These are phyloP conservation scores for Paraleonurus japonicus DNA, from an alignment of 257 asterid species.

Conservation along the genomic window DNA sequence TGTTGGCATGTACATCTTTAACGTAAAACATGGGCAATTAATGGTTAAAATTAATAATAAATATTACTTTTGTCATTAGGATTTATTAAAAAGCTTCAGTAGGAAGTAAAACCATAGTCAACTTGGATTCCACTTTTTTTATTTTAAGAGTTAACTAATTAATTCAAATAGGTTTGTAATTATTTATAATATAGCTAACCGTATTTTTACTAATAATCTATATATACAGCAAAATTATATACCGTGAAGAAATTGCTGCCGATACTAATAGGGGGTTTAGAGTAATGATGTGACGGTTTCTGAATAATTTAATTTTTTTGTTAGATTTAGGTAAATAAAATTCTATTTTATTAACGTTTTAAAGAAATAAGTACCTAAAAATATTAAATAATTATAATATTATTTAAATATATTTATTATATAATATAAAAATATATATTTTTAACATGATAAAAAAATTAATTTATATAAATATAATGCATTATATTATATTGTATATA, in stretches of 20 bases:
- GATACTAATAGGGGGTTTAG: too few relatives aligned
- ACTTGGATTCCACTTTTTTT: constrained; percentile 5
- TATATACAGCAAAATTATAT: not conserved
- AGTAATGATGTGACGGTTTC: too few relatives aligned
- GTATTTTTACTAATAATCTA: not conserved
- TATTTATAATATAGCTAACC: not conserved
- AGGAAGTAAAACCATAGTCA: constrained; percentile 29
- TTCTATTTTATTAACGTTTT: too few relatives aligned
- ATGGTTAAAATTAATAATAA: not conserved
- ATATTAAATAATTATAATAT: too few relatives aligned
- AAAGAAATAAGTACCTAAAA: too few relatives aligned
- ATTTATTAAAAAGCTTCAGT: constrained; percentile 2
- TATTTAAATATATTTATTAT: too few relatives aligned
- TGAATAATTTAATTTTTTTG: too few relatives aligned
- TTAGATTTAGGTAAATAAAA: too few relatives aligned
- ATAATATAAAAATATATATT: too few relatives aligned
- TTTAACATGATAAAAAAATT: too few relatives aligned
- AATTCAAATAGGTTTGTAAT: not conserved
- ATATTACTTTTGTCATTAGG: constrained; percentile 7
- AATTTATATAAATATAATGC: too few relatives aligned
- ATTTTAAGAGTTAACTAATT: not conserved
- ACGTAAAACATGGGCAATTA: constrained; percentile 16
- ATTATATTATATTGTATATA: too few relatives aligned
- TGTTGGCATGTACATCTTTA: not conserved
- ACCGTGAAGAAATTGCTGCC: not conserved